Conservation (phyloP, 1,139 yeast species). For the Protomyces gravidus region DNA sequence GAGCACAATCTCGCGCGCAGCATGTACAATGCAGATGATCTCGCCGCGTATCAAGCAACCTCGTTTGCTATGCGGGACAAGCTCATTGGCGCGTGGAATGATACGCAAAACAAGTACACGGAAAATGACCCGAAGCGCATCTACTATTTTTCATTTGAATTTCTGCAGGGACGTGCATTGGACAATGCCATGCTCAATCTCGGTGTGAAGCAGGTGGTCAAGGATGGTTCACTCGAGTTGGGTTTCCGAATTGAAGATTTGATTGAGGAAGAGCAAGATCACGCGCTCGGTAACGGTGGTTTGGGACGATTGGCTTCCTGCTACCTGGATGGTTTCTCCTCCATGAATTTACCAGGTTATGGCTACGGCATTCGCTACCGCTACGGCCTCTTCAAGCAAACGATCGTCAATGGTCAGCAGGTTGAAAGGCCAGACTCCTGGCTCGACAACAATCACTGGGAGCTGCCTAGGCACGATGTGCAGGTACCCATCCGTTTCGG, state of each 20-base stretch:
- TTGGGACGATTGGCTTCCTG: conserved; percentile 93
- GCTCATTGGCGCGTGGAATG: conserved; percentile 81
- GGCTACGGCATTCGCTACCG: conserved; percentile 89
- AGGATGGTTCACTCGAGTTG: conserved; percentile 59
- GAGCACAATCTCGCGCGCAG: background rate
- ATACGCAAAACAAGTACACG: conserved; percentile 86
- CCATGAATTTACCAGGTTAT: conserved; percentile 90
- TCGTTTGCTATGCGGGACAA: conserved; percentile 75
- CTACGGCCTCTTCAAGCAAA: conserved; percentile 79
- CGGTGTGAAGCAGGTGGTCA: conserved; percentile 50
- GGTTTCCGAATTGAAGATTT: conserved; percentile 89
- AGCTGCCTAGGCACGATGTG: conserved; percentile 77
- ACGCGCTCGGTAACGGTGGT: conserved; percentile 94
- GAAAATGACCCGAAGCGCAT: conserved; percentile 79
- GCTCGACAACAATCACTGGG: conserved; percentile 87
- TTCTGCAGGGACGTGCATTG: conserved; percentile 91
- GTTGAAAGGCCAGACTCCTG: conserved; percentile 93
- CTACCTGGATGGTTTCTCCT: conserved; percentile 81
- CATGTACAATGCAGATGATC: conserved; percentile 56
- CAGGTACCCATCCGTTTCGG: conserved; percentile 90
- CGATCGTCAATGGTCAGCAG: conserved; percentile 86
- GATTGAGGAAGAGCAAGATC: conserved; percentile 82
- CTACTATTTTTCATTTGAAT: conserved; percentile 77
- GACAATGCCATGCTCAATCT: conserved; percentile 89
- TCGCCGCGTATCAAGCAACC: conserved; percentile 91